Conservation (phyloP, 768 basidiomycete species). For the Steccherinum ochraceum region DNA sequence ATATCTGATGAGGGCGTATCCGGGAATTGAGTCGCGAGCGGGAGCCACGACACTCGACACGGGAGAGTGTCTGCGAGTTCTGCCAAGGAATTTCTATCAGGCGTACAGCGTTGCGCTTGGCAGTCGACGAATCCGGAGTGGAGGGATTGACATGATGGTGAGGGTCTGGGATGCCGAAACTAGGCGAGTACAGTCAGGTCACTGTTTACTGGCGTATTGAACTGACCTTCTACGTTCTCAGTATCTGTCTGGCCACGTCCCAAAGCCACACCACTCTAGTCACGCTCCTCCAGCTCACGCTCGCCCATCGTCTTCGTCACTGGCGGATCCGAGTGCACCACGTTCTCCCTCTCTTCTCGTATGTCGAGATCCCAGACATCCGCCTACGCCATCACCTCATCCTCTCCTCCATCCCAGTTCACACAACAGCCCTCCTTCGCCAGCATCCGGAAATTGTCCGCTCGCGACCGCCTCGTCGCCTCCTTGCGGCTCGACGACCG, state of each 20-base stretch:
- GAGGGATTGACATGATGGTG: conserved; percentile 90
- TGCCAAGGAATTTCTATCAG: conserved; percentile 80
- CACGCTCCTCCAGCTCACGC: conserved; percentile 83
- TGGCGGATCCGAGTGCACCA: conserved; percentile 84
- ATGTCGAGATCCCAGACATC: conserved; percentile 37
- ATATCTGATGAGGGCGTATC: no score
- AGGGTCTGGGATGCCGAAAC: conserved; percentile 83
- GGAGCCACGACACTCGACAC: conserved; percentile 93
- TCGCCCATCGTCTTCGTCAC: conserved; percentile 65
- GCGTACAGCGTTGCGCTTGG: conserved; percentile 92
- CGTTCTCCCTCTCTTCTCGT: conserved; percentile 59
- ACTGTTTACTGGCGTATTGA: conserved; percentile 1
- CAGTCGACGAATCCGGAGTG: conserved; percentile 74
- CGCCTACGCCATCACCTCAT: conserved; percentile 24
- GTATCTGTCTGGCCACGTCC: conserved; percentile 75
- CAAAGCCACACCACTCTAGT: conserved; percentile 92
- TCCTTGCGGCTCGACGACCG: conserved; percentile 80
- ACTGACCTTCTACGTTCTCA: conserved; percentile 26
- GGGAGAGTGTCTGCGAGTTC: conserved; percentile 77
- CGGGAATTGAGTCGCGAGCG: conserved; percentile 80
- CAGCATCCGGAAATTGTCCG: conserved; percentile 57
- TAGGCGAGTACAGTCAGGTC: conserved; percentile 68
- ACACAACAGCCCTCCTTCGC: neutral
- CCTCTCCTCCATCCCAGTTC: conserved; percentile 1
- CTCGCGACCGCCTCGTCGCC: conserved; percentile 86